Evolutionary conservation across 2,329 filamentous ascomycete genomes (phyloP).

Genomic region (Hypoxylon sp.): DNA sequence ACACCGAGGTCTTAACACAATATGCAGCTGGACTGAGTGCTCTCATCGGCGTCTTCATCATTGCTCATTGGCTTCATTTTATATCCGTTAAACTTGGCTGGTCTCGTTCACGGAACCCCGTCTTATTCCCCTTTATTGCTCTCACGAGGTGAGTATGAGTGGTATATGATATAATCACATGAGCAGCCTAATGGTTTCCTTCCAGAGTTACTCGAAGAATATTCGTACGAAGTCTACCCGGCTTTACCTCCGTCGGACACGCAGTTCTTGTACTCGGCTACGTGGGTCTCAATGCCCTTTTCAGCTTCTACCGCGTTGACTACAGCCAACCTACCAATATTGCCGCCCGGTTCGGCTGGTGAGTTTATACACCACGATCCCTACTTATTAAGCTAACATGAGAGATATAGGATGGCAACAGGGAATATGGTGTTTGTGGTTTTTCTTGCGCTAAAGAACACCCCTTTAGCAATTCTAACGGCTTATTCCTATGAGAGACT

Average conservation of each 20-base stretch:
- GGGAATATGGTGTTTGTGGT: slow-evolving; percentile 63
- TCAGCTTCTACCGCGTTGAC: slow-evolving; percentile 54
- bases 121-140: slow-evolving; percentile 45
- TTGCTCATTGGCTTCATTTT: slow-evolving; percentile 48
- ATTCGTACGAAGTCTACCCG: slow-evolving; percentile 54
- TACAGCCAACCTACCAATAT: slow-evolving; percentile 47
- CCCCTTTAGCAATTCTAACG: slow-evolving; percentile 60
- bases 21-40: slow-evolving; percentile 47
- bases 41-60: slow-evolving; percentile 50
- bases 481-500: slow-evolving; percentile 63
- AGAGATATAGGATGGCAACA: slow-evolving; percentile 59
- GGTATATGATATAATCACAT: background rate
- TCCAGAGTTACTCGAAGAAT: slow-evolving; percentile 44
- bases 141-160: slow-evolving; percentile 45
- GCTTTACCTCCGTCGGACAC: slow-evolving; percentile 59
- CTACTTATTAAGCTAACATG: slow-evolving; percentile 33
- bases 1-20: slow-evolving; percentile 34
- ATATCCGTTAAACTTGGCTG: slow-evolving; percentile 36
- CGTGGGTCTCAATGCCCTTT: slow-evolving; percentile 55
- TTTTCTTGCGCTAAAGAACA: slow-evolving; percentile 65
- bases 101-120: slow-evolving; percentile 34
- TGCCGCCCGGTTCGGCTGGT: slow-evolving; percentile 55
- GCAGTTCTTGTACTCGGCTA: slow-evolving; percentile 55
- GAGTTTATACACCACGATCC: slow-evolving; percentile 17
- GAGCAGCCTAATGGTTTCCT: slow-evolving; percentile 19